These are phyloP conservation scores for Phytophthora fragariaefolia DNA, from an alignment of 352 stramenopile genomes.

Conservation along the genomic window DNA sequence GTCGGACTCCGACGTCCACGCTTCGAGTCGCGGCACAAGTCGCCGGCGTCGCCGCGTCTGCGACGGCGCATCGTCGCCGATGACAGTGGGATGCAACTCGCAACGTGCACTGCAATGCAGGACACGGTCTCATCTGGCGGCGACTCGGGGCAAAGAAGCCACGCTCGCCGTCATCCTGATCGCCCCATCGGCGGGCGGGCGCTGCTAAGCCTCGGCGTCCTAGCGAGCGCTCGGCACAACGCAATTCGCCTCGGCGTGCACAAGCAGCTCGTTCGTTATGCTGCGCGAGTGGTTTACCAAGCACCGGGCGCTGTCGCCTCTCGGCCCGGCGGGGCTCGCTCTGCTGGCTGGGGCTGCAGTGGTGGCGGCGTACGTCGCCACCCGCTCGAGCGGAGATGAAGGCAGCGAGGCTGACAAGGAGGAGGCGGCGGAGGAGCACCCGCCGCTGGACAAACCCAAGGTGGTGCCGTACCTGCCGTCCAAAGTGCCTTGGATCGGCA, in stretches of 20 bases:
- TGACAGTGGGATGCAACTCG: conserved; percentile 22
- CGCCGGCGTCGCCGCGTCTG: conserved; percentile 1
- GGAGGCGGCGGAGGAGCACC: conserved; percentile 3
- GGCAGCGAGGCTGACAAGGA: neutral
- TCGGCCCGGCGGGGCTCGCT: conserved; percentile 30
- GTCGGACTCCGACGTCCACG: neutral
- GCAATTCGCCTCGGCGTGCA: conserved; percentile 20
- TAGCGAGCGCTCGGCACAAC: conserved; percentile 11
- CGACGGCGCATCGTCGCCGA: conserved; percentile 3
- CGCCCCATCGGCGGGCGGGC: conserved; percentile 1
- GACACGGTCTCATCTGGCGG: conserved; percentile 30
- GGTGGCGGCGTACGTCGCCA: conserved; percentile 29
- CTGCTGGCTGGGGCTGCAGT: conserved; percentile 35
- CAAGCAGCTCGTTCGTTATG: conserved; percentile 20
- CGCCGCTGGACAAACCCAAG: conserved; percentile 16
- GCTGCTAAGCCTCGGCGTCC: neutral
- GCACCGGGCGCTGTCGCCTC: conserved; percentile 21
- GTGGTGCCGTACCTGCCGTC: conserved; percentile 41
- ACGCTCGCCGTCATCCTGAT: conserved; percentile 2
- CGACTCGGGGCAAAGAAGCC: conserved; percentile 16
- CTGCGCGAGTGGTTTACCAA: conserved; percentile 35
- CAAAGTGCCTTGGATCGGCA: conserved; percentile 42
- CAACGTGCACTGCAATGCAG: conserved; percentile 10
- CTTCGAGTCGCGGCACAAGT: neutral
- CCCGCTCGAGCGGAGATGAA: conserved; percentile 15